phyloP scores from a whole-genome alignment of 2,329 filamentous ascomycete genomes.

The Seiridium unicorne region DNA sequence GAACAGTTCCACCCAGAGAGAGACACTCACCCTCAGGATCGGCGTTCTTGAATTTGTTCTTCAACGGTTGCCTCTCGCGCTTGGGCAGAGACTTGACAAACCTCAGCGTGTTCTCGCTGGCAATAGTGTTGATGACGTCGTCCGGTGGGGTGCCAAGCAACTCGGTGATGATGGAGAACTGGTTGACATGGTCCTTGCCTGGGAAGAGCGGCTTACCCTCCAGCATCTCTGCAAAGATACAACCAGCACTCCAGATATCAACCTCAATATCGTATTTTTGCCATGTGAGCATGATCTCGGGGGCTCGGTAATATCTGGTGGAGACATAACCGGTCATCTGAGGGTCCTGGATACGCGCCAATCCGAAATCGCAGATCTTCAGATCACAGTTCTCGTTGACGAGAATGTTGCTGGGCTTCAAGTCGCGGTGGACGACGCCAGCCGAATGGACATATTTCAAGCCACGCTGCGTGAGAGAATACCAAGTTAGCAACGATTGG shows the following conservation, averaged over 20 bases:
- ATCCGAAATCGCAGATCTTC: conserved; percentile 98
- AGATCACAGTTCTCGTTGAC: conserved; percentile 99
- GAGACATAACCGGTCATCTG: conserved; percentile 99
- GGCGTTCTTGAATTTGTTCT: conserved; percentile 91
- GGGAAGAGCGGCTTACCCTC: conserved; percentile 98
- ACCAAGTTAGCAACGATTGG: conserved; percentile 8
- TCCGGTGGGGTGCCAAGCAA: conserved; percentile 93
- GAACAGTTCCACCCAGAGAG: conserved; percentile 20
- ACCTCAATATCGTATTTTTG: conserved; percentile 99
- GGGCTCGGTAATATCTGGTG: conserved; percentile 96
- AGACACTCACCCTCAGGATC: conserved; percentile 70
- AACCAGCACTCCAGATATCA: conserved; percentile 98
- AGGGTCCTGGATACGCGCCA: conserved; percentile 96
- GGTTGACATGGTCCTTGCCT: conserved; percentile 98
- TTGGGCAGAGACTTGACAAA: conserved; percentile 98
- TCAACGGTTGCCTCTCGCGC: conserved; percentile 83
- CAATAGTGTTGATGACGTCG: conserved; percentile 98
- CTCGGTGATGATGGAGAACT: conserved; percentile 99
- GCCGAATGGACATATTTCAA: conserved; percentile 99
- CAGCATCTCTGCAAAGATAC: conserved; percentile 99
- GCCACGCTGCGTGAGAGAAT: conserved; percentile 63
- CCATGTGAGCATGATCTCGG: conserved; percentile 99
- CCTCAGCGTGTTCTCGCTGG: conserved; percentile 94
- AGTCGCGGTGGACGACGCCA: conserved; percentile 93
- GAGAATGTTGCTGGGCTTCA: conserved; percentile 98